Base-by-base conservation (phyloP, 2,329 filamentous ascomycete genomes). In the Scedosporium aurantiacum region DNA sequence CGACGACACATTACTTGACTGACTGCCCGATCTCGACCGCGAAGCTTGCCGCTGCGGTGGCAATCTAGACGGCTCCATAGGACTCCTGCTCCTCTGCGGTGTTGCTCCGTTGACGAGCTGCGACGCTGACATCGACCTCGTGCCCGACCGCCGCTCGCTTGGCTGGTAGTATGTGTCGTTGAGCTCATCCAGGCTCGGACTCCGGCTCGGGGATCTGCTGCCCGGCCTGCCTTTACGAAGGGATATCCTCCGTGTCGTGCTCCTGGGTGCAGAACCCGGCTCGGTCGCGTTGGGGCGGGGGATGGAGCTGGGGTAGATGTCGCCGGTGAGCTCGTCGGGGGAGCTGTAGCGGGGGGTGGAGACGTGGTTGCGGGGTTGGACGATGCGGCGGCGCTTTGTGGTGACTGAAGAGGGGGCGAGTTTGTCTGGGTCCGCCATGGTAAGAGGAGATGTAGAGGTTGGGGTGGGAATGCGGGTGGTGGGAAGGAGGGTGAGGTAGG, bases 181-280 rank as follows among this genome's bases (percentile, higher is more conserved):
- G 45, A 67, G 65, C 63, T 67, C 65, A 28, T 67, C 65, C 21
- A 64, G 63, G 62, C 65, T 67, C 41, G 65, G 60, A 18, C 61
- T 62, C 61, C 64, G 32, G 56, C 64, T 63, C 10, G 63, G 64
- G 55, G 65, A 65, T 55, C 59, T 62, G 58, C 65, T 66, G 57
- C 61, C 60, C 23, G 25, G 58, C 21, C 32, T 60, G 47, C 61
- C 55, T 32, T 59, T 63, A n/a, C 62, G 47, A 23, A 58, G 55
- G 2, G 63, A 64, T 10, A 64, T 57, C 4, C 65, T 63, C 40
- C 65, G 65, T 10, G 64, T 21, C 12, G 58, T 50, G 47, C 23
- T 43, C 55, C 45, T 50, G 45, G 56, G 58, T 16, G 54, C 25
- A 5, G 52, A 57, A 5, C 50, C 54, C 5, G 58, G n/a, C 12